Evolutionary conservation across 352 stramenopile genomes (phyloP), one percentile per base, ranked within the genome.

Genomic region (Blastocystis sp.): DNA sequence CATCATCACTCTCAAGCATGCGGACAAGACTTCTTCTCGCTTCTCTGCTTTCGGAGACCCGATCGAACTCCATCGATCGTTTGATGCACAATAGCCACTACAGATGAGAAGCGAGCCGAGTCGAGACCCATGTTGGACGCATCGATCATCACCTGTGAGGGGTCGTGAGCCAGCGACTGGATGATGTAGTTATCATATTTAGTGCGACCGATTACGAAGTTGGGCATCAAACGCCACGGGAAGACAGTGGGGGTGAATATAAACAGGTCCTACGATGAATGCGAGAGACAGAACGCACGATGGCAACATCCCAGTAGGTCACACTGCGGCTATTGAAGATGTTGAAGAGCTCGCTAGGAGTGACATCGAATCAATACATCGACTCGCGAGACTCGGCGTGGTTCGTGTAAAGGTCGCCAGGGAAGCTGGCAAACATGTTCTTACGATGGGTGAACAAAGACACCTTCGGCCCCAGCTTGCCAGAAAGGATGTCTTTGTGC

Each of bases 111-210:
- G 37, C 55, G 4, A 13, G 5, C 0, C 9, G 34, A 8, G 23
- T 3, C 4, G 18, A 39, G 7, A 87, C 61, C 75, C 20, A 43
- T 77, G 63, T 76, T 79, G 8, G 43, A 64, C 41, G 50, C 50
- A 34, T 88, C 77, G 34, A 88, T 45, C 56, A 88, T 76, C n/a
- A 77, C 13, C 26, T 88, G 77, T 3, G 43, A 77, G 13, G 77
- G 62, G 34, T 88, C 73, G 56, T 61, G 73, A 63, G 73, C 45
- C 7, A 84, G 18, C 2, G 73, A 53, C 50, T 88, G 77, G 34
- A 88, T 56, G 41, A 88, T 64, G 62, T 63, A 88, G 66, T 88
- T 88, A 77, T 88, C 77, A 20, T 79, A 88, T 37, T 88, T 88
- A n/a, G 77, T 79, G 18, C 77, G 77, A 18, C 77, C 77, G 29